Conservation (phyloP, 2,329 filamentous ascomycete genomes). For the Paecilomyces sp. region DNA sequence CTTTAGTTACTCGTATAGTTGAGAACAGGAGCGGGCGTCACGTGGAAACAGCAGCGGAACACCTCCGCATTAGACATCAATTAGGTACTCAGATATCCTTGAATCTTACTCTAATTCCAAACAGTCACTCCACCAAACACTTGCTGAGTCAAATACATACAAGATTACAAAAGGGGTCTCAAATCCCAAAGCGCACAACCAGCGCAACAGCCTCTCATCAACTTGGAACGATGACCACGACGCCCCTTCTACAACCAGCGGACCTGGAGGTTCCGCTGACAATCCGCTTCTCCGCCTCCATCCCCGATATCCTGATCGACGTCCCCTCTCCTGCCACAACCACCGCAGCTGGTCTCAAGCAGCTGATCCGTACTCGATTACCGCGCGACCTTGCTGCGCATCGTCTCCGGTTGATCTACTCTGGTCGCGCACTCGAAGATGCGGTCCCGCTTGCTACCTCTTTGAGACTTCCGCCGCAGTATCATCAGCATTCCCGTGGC, state of each 20-base stretch:
- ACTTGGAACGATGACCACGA: slow-evolving; percentile 6
- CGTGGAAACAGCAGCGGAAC: not conserved
- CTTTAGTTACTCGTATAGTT: too few species aligned
- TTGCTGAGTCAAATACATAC: not conserved
- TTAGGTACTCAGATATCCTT: not conserved
- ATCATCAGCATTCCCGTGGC: slow-evolving; percentile 11
- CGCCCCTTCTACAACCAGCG: slow-evolving; percentile 11
- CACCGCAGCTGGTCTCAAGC: slow-evolving; percentile 72
- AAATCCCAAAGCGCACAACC: not conserved
- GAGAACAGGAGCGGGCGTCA: not conserved
- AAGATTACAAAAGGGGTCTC: not conserved
- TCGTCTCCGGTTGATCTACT: slow-evolving; percentile 81
- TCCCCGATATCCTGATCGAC: slow-evolving; percentile 75
- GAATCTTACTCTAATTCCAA: not conserved
- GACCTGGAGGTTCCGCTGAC: slow-evolving; percentile 58
- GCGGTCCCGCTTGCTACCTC: slow-evolving; percentile 59
- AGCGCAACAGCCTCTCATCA: not conserved
- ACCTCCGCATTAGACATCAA: not conserved
- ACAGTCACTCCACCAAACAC: not conserved
- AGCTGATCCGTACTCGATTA: slow-evolving; percentile 68
- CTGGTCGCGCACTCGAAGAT: slow-evolving; percentile 79
- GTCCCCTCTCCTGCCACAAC: slow-evolving; percentile 61
- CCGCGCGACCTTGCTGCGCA: slow-evolving; percentile 54
- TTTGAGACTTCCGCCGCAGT: slow-evolving; percentile 54
- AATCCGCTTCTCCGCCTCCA: slow-evolving; percentile 80